Base-by-base conservation (phyloP, 2,329 filamentous ascomycete species). In the Penicillium sp. region DNA sequence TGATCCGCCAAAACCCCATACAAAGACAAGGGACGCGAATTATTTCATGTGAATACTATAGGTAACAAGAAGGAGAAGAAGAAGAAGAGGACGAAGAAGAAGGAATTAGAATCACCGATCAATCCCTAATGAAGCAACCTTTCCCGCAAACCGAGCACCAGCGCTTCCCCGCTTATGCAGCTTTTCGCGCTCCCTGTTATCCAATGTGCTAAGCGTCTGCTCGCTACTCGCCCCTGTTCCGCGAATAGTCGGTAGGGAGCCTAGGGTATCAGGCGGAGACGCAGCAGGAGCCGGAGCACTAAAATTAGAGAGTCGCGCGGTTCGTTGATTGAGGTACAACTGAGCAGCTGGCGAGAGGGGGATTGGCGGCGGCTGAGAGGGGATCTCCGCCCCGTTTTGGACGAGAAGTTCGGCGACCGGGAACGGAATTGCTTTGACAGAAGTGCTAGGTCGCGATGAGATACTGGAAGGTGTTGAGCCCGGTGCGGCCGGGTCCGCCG, bases 381-480 rank as follows among this genome's bases (percentile, higher is more conserved):
- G 94, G 38, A 98, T 90, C 65, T 97, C 91, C 3, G 93, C 93
- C 17, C 95, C 95, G 72, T 99, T 98, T 70, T 98, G 96, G 15
- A 96, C 83, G 15, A 99, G 84, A 62, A 99, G 81, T 76, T 99
- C 95, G 15, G 95, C 95, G 47, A 98, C 84, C 0, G 95, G 89
- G 74, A 99, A 99, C 0, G 93, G 86, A 8, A 88, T 84, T 3
- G 82, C 74, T 69, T 77, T 76, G 61, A 74, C 76, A 6, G 76
- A 79, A 53, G 79, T 69, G 17, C 62, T 69, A 21, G 74, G 70
- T 13, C 71, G 71, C 57, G 69, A 65, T 9, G 72, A 67, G 45
- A 70, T 60, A 38, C 61, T 73, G 56, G 81, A 76, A 7, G 82
- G 75, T 6, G 75, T 74, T 44, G 80, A 66, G 64, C 82, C 73